These are phyloP conservation scores for Ustilago trichophora DNA, from an alignment of 1,284 basidiomycete species.

Conservation along the genomic window DNA sequence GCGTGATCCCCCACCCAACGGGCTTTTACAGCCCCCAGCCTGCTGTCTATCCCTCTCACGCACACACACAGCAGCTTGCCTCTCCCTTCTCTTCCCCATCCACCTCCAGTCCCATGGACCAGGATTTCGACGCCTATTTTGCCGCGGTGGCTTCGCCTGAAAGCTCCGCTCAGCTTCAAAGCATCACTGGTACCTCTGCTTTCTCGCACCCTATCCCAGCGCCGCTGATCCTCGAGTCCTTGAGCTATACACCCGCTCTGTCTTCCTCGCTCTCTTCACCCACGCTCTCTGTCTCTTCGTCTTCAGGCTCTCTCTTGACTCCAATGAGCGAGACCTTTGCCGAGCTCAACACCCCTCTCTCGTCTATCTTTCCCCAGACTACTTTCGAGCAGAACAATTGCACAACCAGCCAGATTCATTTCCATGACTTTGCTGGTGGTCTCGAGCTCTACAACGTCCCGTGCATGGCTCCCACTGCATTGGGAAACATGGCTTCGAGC, in stretches of 20 bases:
- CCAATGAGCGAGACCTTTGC: constrained; percentile 12
- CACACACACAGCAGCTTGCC: neutral
- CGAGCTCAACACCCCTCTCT: constrained; percentile 2
- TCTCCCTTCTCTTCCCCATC: neutral
- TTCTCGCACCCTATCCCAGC: constrained; percentile 1
- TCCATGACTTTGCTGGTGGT: constrained; percentile 8
- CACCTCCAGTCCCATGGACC: constrained; percentile 1
- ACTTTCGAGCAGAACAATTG: neutral
- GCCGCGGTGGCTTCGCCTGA: neutral
- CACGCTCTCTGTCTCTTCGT: constrained; percentile 13
- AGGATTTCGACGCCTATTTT: constrained; percentile 5
- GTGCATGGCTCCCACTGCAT: neutral
- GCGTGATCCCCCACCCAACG: neutral
- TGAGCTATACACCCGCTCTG: neutral
- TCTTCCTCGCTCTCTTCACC: constrained; percentile 15
- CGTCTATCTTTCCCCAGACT: neutral
- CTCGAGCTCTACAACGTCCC: constrained; percentile 14
- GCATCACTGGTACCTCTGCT: constrained; percentile 1
- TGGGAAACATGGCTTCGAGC: no score
- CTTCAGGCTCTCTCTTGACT: constrained; percentile 2
- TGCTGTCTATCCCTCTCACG: neutral
- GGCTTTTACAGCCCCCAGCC: neutral
- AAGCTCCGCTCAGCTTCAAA: constrained; percentile 4
- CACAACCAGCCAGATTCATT: neutral
- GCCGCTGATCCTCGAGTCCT: constrained; percentile 4